Evolutionary conservation across 2,329 filamentous ascomycete genomes (phyloP).

Genomic region (Coleophoma eucalyptorum): DNA sequence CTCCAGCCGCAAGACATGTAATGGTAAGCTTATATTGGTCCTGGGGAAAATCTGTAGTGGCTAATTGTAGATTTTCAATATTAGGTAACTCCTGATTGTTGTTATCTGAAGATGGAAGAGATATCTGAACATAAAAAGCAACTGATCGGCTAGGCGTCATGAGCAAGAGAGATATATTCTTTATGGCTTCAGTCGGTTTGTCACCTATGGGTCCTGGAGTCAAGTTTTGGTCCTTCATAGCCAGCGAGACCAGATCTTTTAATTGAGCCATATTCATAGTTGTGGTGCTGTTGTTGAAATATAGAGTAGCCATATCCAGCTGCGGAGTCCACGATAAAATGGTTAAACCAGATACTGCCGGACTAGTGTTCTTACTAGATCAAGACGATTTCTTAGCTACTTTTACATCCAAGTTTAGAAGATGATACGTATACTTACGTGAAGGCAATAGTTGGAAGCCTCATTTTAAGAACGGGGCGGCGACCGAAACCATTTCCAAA

Average conservation of each 20-base stretch:
- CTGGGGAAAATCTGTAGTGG: not conserved
- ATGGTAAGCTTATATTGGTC: not conserved
- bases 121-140: not conserved
- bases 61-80: not conserved
- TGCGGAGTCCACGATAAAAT: not conserved
- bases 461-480: not conserved
- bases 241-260: no score
- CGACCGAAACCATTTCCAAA: not conserved
- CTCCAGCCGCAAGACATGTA: not conserved
- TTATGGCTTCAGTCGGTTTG: not conserved
- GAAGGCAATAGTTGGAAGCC: not conserved
- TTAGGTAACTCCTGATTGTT: not conserved
- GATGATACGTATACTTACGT: not conserved
- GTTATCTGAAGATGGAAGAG: not conserved
- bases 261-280: no score
- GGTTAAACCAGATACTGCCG: not conserved
- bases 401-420: not conserved
- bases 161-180: not conserved
- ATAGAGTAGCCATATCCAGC: not conserved
- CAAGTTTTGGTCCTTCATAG: not conserved
- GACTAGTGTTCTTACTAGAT: not conserved
- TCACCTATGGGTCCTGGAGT: not conserved
- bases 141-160: not conserved
- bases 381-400: no score
- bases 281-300: not conserved